phyloP scores from a whole-genome alignment of 495 filamentous ascomycete genomes.

The Penicillium herquei region DNA sequence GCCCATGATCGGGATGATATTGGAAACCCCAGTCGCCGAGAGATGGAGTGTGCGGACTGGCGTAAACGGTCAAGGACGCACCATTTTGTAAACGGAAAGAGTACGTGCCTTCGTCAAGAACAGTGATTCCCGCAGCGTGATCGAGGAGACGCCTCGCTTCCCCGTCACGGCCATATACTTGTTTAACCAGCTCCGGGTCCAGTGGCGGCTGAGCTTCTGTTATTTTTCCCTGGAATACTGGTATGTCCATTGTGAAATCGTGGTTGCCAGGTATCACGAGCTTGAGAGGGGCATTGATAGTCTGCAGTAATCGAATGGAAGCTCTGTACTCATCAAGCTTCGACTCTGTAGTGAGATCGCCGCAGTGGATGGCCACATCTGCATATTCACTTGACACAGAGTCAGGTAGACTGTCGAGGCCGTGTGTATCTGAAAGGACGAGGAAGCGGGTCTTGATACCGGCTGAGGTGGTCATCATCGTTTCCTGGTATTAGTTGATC shows the following conservation, averaged over 20 bases:
- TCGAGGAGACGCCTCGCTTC: constrained; percentile 27
- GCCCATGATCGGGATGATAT: constrained; percentile 48
- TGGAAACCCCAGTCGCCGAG: constrained; percentile 57
- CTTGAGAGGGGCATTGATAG: constrained; percentile 60
- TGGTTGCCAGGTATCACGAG: constrained; percentile 76
- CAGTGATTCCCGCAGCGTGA: constrained; percentile 46
- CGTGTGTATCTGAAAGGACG: constrained; percentile 59
- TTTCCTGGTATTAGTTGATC: too few species aligned
- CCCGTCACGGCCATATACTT: constrained; percentile 31
- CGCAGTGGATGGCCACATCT: constrained; percentile 68
- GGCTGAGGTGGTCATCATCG: not conserved
- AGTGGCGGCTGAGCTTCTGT: constrained; percentile 21
- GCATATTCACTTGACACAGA: constrained; percentile 32
- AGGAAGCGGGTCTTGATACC: constrained; percentile 46
- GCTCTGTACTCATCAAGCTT: constrained; percentile 51
- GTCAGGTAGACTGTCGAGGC: constrained; percentile 22
- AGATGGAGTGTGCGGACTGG: constrained; percentile 64
- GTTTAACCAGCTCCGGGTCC: constrained; percentile 23
- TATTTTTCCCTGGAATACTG: constrained; percentile 31
- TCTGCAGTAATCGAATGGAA: constrained; percentile 47
- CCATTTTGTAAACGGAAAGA: constrained; percentile 55
- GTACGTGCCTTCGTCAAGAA: constrained; percentile 62
- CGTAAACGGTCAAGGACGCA: constrained; percentile 58
- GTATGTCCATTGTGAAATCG: constrained; percentile 60
- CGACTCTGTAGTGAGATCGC: constrained; percentile 63